A percentile compares a stretch with the other conserved stretches of the same genome.
Evolutionary conservation across 805 yeast species (phyloP).

Genomic region (Pichia membranifaciens): DNA sequence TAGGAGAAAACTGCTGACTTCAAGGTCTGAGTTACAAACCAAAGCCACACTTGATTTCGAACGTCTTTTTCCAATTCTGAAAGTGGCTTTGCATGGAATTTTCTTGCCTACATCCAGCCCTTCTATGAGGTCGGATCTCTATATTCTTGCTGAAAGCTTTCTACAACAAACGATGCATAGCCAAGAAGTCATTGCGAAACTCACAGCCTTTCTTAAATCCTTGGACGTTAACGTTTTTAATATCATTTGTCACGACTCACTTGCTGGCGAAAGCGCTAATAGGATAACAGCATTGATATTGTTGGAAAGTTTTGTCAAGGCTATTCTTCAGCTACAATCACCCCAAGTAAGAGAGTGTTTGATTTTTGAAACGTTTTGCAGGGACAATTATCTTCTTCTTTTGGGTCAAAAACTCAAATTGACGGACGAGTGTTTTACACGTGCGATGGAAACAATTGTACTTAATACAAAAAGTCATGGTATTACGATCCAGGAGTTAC

Average conservation of each 20-base stretch:
- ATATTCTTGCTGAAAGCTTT: constrained; percentile 64
- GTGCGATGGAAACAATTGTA: constrained; percentile 25
- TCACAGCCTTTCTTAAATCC: constrained; percentile 50
- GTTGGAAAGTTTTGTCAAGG: constrained; percentile 43
- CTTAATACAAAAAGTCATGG: constrained; percentile 22
- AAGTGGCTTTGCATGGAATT: constrained; percentile 69
- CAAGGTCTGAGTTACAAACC: constrained; percentile 26
- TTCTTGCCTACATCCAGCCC: constrained; percentile 63
- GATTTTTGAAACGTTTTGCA: constrained; percentile 54
- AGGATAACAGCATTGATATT: constrained; percentile 72
- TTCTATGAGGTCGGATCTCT: constrained; percentile 69
- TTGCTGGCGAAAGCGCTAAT: constrained; percentile 70
- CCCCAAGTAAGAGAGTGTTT: constrained; percentile 48
- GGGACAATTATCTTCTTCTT: constrained; percentile 58
- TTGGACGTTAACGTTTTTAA: constrained; percentile 57
- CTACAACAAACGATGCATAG: constrained; percentile 45
- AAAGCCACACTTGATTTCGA: constrained; percentile 36
- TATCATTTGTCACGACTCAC: constrained; percentile 68
- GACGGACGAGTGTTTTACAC: constrained; percentile 55
- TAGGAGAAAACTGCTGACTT: constrained; percentile 18
- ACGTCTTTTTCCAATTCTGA: constrained; percentile 62
- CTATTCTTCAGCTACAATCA: constrained; percentile 45
- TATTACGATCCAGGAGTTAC: constrained; percentile 45
- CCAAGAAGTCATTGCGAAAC: constrained; percentile 38
- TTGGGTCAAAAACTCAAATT: constrained; percentile 63